Percentiles rank a stretch among this genome's conserved stretches.
Evolutionary conservation across 2,329 filamentous ascomycete genomes (phyloP).

Genomic region (Alternaria gansuensis): DNA sequence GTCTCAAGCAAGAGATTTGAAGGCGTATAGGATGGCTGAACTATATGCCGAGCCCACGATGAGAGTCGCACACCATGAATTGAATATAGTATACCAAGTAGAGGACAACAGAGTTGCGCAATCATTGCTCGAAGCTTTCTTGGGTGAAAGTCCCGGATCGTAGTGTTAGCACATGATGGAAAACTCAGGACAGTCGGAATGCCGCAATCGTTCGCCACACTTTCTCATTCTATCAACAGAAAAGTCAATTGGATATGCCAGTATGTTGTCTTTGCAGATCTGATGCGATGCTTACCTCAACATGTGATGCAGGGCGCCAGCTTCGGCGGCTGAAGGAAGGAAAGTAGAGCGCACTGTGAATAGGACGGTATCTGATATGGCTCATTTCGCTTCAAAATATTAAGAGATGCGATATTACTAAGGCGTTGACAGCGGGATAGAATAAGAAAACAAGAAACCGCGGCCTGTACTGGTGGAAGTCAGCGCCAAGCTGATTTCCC

Average conservation of each 20-base stretch:
- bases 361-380: neutral
- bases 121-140: neutral
- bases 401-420: neutral
- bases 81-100: neutral
- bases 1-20: neutral
- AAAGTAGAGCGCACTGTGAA: neutral
- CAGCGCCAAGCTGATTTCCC: conserved; percentile 9
- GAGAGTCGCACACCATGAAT: neutral
- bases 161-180: neutral
- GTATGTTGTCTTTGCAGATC: neutral
- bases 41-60: neutral
- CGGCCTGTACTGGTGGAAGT: conserved; percentile 16
- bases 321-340: neutral
- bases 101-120: neutral
- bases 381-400: conserved; percentile 3
- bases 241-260: neutral
- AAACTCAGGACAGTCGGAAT: neutral
- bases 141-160: neutral
- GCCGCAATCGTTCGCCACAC: neutral
- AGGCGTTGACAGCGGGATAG: neutral
- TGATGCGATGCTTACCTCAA: neutral
- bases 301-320: neutral
- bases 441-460: conserved; percentile 4
- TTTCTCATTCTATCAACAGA: neutral
- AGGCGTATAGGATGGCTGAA: no score